phyloP scores from a whole-genome alignment of 2,329 filamentous ascomycete genomes.

The Atkinsonella texensis region DNA sequence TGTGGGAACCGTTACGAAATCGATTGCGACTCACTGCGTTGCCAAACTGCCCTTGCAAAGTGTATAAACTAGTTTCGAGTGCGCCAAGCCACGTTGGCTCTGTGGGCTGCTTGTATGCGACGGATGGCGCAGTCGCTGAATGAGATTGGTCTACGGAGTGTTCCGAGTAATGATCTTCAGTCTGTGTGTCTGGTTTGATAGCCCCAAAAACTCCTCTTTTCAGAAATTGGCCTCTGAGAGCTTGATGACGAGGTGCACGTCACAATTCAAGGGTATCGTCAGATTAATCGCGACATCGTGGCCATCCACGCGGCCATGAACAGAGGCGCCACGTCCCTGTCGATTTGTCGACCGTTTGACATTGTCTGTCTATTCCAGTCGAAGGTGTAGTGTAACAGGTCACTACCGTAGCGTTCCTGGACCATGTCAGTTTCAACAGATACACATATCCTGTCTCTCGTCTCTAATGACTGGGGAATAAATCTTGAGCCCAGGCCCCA shows the following conservation, averaged over 20 bases:
- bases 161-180: constrained; percentile 4
- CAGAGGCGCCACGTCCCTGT: background rate
- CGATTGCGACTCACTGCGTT: background rate
- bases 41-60: background rate
- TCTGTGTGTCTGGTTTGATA: constrained; percentile 3
- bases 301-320: too few relatives aligned
- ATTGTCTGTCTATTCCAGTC: background rate
- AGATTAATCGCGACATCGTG: too few relatives aligned
- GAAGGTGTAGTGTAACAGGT: too few relatives aligned
- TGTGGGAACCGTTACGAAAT: background rate
- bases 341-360: too few relatives aligned
- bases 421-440: too few relatives aligned
- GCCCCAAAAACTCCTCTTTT: background rate
- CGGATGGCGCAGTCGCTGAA: constrained; percentile 6
- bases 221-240: constrained; percentile 5
- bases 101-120: constrained; percentile 5
- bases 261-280: too few relatives aligned
- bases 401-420: too few relatives aligned
- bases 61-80: background rate
- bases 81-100: background rate
- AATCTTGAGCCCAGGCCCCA: too few relatives aligned
- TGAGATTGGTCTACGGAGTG: background rate
- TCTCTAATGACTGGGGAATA: too few relatives aligned
- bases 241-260: background rate
- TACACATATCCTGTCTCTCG: too few relatives aligned